These are phyloP conservation scores for Sonneratia caseolaris DNA, from an alignment of 345 rosid genomes.

Conservation along the genomic window DNA sequence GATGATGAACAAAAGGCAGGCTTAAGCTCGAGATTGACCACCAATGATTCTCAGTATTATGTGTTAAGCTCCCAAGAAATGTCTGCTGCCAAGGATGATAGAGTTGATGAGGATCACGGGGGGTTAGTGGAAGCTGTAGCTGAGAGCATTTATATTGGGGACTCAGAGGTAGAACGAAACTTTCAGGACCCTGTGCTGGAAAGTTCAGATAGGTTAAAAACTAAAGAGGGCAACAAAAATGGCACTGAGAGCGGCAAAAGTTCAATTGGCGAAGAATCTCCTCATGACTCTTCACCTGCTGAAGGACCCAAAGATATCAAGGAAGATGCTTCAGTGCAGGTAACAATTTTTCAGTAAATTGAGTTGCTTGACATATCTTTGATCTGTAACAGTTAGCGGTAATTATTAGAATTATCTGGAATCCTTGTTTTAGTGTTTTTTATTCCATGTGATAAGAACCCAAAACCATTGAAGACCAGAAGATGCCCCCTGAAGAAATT, in stretches of 20 bases:
- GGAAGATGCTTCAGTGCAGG: slow-evolving; percentile 20
- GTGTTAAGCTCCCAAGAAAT: slow-evolving; percentile 4
- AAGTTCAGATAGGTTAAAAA: too few species aligned
- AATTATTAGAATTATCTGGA: too few species aligned
- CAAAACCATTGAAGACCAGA: neutral
- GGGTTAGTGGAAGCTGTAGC: slow-evolving; percentile 7
- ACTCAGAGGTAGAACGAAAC: too few species aligned
- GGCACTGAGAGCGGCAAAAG: too few species aligned
- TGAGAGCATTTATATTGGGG: slow-evolving; percentile 1
- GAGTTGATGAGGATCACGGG: slow-evolving; percentile 7
- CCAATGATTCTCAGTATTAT: neutral
- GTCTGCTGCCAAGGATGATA: slow-evolving; percentile 15
- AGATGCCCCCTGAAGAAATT: neutral
- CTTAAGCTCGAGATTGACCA: neutral
- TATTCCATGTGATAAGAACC: too few species aligned
- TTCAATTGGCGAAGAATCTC: neutral
- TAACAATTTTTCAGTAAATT: slow-evolving; percentile 9
- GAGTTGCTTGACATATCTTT: neutral
- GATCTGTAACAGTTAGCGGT: neutral
- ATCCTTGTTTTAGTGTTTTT: too few species aligned
- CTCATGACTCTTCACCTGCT: slow-evolving; percentile 15
- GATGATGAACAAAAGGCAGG: neutral
- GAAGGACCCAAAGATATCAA: slow-evolving; percentile 9
- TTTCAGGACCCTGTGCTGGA: too few species aligned
- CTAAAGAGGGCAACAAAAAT: too few species aligned